Evolutionary conservation across 164 flowering plant genomes (phyloP).

Genomic region (Stephania cephalantha): DNA sequence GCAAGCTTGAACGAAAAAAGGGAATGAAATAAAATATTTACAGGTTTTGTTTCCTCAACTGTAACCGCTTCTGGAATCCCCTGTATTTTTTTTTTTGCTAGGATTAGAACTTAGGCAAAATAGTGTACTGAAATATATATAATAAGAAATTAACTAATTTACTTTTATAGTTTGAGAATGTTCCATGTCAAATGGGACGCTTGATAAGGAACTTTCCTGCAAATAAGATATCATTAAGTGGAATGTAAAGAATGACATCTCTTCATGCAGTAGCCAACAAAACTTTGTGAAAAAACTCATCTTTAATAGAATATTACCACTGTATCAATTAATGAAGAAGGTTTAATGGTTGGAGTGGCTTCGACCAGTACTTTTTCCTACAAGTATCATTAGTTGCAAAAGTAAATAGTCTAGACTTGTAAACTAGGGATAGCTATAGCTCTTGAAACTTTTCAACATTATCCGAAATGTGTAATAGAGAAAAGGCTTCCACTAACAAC

Average conservation of each 20-base stretch:
- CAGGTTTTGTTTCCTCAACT: neutral
- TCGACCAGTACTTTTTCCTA: neutral
- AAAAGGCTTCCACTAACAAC: neutral
- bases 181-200: neutral
- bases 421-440: neutral
- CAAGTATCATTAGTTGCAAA: neutral
- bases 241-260: neutral
- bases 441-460: neutral
- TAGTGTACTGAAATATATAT: neutral
- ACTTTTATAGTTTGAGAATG: neutral
- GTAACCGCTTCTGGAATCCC: neutral
- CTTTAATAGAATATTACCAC: neutral
- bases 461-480: neutral
- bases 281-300: neutral
- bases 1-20: neutral
- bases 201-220: slow-evolving; percentile 4
- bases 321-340: neutral
- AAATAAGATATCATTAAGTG: neutral
- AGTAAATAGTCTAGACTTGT: neutral
- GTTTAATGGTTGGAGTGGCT: neutral
- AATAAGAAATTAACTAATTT: neutral
- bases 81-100: neutral
- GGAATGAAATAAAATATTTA: neutral
- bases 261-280: neutral
- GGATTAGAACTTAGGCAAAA: neutral